These are phyloP conservation scores for Trichoderma asperellum DNA, from an alignment of 2,329 filamentous ascomycete genomes.

Conservation along the genomic window DNA sequence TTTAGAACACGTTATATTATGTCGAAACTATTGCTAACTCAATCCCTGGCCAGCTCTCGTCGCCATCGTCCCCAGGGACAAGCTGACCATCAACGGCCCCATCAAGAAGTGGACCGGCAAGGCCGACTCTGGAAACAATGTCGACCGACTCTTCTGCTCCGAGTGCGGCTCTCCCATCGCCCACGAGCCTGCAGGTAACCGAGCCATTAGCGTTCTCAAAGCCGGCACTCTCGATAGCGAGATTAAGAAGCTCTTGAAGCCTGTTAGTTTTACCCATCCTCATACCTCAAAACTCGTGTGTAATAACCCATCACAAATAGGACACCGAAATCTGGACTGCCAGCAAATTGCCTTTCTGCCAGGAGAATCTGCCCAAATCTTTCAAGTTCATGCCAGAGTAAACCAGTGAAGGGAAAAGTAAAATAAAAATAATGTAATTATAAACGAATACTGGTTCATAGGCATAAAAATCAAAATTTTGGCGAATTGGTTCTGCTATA, in stretches of 20 bases:
- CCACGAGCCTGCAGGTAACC: conserved; percentile 72
- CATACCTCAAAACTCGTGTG: neutral
- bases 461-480: neutral
- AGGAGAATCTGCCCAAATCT: conserved; percentile 65
- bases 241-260: conserved; percentile 70
- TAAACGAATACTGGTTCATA: neutral
- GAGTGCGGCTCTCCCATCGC: conserved; percentile 72
- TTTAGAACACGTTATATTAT: neutral
- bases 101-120: conserved; percentile 66
- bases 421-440: conserved; percentile 11
- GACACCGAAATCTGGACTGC: conserved; percentile 72
- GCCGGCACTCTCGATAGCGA: conserved; percentile 65
- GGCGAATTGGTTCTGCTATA: neutral
- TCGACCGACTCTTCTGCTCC: conserved; percentile 71
- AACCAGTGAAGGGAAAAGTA: conserved; percentile 10
- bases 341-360: conserved; percentile 70
- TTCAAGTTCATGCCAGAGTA: conserved; percentile 68
- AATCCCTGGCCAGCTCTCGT: conserved; percentile 60
- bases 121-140: conserved; percentile 63
- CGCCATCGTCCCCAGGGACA: conserved; percentile 67
- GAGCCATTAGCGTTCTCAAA: conserved; percentile 71
- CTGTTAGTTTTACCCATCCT: conserved; percentile 47
- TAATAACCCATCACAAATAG: conserved; percentile 40
- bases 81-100: conserved; percentile 65
- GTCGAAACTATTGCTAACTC: neutral